Conservation (phyloP, 345 rosid species). For the Eucalyptus decipiens region DNA sequence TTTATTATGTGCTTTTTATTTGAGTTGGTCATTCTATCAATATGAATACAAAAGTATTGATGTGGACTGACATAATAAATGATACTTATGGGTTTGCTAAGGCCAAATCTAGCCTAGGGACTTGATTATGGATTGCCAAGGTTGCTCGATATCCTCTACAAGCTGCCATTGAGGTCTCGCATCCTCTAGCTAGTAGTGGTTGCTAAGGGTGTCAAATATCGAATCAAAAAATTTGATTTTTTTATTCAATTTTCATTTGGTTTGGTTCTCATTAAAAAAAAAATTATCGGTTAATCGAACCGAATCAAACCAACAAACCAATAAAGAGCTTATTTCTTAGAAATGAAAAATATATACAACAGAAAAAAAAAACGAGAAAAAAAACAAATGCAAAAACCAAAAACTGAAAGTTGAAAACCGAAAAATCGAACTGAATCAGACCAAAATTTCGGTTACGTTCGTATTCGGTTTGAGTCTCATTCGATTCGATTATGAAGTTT, state of each 20-base stretch:
- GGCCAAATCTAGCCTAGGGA: neutral
- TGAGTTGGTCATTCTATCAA: accelerated
- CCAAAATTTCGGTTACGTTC: accelerated
- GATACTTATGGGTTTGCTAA: accelerated
- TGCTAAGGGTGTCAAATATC: accelerated
- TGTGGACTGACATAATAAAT: accelerated
- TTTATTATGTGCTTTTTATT: too few species aligned
- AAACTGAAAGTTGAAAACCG: accelerated
- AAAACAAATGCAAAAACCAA: too few species aligned
- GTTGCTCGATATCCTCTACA: neutral
- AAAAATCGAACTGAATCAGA: accelerated
- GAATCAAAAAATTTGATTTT: accelerated
- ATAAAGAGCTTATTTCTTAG: too few species aligned
- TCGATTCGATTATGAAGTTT: accelerated
- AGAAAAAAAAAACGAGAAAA: too few species aligned
- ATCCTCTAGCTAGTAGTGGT: neutral
- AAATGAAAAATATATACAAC: too few species aligned
- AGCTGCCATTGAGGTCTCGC: accelerated
- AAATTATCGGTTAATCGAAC: accelerated
- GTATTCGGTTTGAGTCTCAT: too few species aligned
- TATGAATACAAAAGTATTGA: too few species aligned
- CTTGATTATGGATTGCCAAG: neutral
- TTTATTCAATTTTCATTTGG: accelerated
- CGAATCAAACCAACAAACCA: accelerated
- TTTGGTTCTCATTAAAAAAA: too few species aligned